These are phyloP conservation scores for Myrica gale DNA, from an alignment of 306 rosid species.

Conservation along the genomic window DNA sequence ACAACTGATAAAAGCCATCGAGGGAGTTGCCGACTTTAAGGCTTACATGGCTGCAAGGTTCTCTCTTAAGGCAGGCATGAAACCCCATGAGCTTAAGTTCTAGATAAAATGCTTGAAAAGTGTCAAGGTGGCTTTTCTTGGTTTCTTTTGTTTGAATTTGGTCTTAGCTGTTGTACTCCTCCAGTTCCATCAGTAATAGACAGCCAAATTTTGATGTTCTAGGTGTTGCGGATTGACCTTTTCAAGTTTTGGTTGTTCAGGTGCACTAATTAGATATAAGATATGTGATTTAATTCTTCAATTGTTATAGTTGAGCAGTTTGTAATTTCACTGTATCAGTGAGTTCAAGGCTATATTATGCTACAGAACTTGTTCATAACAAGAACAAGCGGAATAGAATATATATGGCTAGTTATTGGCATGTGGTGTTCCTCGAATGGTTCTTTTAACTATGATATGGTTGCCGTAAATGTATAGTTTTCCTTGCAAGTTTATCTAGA, in stretches of 20 bases:
- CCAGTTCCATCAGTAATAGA: constrained; percentile 1
- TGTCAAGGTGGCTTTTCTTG: background rate
- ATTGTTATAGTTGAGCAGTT: background rate
- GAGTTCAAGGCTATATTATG: no score
- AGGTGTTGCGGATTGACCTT: constrained; percentile 8
- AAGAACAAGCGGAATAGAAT: no score
- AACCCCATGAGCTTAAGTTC: constrained; percentile 78
- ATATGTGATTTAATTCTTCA: constrained; percentile 4
- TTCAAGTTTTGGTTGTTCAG: constrained; percentile 13
- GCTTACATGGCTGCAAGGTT: constrained; percentile 74
- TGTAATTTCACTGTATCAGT: no score
- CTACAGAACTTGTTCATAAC: no score
- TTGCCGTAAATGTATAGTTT: no score
- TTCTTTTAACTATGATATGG: no score
- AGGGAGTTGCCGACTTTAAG: constrained; percentile 66
- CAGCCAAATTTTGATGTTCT: constrained; percentile 2
- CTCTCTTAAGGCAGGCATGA: constrained; percentile 69
- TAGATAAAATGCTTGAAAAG: constrained; percentile 18
- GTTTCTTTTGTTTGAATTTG: constrained; percentile 18
- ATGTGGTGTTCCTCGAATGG: no score
- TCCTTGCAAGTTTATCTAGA: no score
- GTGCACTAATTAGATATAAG: background rate
- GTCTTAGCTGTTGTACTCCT: constrained; percentile 15
- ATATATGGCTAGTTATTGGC: no score
- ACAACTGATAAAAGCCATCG: constrained; percentile 54